These are phyloP conservation scores for Omphalotus guepiniiformis DNA, from an alignment of 768 basidiomycete species.

Conservation along the genomic window DNA sequence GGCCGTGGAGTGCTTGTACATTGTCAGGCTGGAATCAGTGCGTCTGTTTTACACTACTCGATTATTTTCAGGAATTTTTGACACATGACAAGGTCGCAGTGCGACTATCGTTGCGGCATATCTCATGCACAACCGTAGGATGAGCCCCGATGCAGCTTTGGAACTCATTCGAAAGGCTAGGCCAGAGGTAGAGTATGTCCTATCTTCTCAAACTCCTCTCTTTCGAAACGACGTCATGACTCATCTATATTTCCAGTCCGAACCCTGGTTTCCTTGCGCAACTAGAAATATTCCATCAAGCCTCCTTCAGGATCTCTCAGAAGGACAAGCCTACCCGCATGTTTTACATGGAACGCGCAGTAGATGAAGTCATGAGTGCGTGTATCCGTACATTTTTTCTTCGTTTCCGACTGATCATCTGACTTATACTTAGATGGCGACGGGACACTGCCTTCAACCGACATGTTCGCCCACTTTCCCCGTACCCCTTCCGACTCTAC, in stretches of 20 bases:
- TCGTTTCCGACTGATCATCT: background rate
- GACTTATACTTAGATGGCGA: conserved; percentile 56
- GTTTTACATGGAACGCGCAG: conserved; percentile 78
- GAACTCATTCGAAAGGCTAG: conserved; percentile 62
- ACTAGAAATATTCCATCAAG: conserved; percentile 73
- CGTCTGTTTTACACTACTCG: conserved; percentile 32
- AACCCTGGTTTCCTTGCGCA: conserved; percentile 81
- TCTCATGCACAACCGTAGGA: conserved; percentile 64
- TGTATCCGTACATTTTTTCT: conserved; percentile 12
- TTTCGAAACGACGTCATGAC: background rate
- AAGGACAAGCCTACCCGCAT: conserved; percentile 68
- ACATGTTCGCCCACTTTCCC: conserved; percentile 77
- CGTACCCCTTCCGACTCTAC: conserved; percentile 58
- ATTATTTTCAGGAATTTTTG: background rate
- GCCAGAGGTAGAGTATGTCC: conserved; percentile 60
- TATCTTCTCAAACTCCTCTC: background rate
- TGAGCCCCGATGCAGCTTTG: conserved; percentile 59
- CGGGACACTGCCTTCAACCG: conserved; percentile 55
- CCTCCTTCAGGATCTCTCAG: conserved; percentile 62
- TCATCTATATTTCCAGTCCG: conserved; percentile 48
- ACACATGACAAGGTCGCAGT: conserved; percentile 59
- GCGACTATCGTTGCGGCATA: conserved; percentile 86
- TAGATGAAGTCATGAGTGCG: conserved; percentile 77
- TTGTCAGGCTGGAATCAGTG: conserved; percentile 87
- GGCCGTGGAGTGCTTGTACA: conserved; percentile 80